Evolutionary conservation across 1,139 yeast species (phyloP).

Genomic region (Meyerozyma smithsonii): DNA sequence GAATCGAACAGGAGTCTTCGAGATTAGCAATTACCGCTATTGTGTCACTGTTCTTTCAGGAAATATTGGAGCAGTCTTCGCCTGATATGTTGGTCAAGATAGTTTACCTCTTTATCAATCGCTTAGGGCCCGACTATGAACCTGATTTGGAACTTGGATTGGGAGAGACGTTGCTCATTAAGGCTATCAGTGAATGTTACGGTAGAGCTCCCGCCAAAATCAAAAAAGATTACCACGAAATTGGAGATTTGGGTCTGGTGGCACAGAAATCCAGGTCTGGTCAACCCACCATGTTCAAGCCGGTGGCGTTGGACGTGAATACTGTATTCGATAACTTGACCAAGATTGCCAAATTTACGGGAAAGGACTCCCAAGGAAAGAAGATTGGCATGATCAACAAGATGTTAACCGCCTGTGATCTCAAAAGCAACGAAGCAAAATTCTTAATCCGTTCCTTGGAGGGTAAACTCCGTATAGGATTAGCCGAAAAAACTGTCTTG

Average conservation of each 20-base stretch:
- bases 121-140: conserved; percentile 93
- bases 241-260: conserved; percentile 88
- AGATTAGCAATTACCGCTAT: conserved; percentile 74
- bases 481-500: conserved; percentile 89
- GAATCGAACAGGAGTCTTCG: conserved; percentile 73
- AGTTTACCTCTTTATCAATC: conserved; percentile 79
- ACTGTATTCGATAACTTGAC: conserved; percentile 71
- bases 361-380: conserved; percentile 76
- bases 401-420: conserved; percentile 81
- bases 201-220: conserved; percentile 73
- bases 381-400: conserved; percentile 77
- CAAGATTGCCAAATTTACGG: conserved; percentile 73
- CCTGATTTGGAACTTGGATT: conserved; percentile 84
- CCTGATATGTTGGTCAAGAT: conserved; percentile 62
- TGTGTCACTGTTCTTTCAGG: conserved; percentile 65
- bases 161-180: conserved; percentile 83
- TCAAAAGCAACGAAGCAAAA: conserved; percentile 72
- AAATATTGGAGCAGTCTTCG: conserved; percentile 49
- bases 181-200: conserved; percentile 86
- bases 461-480: conserved; percentile 87
- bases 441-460: conserved; percentile 85
- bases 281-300: conserved; percentile 92
- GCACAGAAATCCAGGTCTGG: conserved; percentile 80
- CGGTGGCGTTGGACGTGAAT: conserved; percentile 69
- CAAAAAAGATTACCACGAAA: conserved; percentile 67